Percentiles rank a stretch among this genome's conserved stretches.
These are phyloP conservation scores for Mesostigma viride DNA, from an alignment of 139 green algal species.

Conservation along the genomic window DNA sequence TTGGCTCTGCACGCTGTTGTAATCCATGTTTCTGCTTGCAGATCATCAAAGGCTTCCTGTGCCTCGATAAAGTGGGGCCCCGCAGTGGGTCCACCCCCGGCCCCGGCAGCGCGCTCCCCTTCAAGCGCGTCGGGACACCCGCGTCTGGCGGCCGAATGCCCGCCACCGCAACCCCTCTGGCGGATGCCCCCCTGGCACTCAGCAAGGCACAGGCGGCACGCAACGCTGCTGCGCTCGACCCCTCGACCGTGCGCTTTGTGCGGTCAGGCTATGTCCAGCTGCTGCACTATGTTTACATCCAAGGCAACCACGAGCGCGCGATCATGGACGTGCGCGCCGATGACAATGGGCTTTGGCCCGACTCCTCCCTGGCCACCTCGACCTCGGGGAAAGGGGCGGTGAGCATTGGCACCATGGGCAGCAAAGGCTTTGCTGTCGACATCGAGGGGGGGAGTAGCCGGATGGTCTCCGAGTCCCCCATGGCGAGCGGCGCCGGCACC, in stretches of 20 bases:
- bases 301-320: neutral
- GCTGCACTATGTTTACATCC: conserved; percentile 7
- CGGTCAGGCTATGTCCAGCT: neutral
- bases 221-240: neutral
- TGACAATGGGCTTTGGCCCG: conserved; percentile 3
- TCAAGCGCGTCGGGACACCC: neutral
- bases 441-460: too few relatives aligned
- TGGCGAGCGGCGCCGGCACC: too few relatives aligned
- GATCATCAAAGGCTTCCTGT: too few relatives aligned
- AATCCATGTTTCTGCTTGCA: too few relatives aligned
- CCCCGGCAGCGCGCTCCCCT: neutral
- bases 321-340: neutral
- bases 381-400: too few relatives aligned
- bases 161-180: neutral
- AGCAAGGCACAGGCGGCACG: neutral
- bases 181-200: neutral
- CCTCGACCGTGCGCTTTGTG: neutral
- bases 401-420: too few relatives aligned
- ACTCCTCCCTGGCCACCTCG: too few relatives aligned
- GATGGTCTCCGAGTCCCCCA: too few relatives aligned
- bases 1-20: too few relatives aligned
- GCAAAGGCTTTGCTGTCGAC: too few relatives aligned
- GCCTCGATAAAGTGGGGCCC: too few relatives aligned
- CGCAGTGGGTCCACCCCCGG: too few relatives aligned
- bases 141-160: neutral